Evolutionary conservation across 305 asterid genomes (phyloP).

Genomic region (Fraxinus sp.): DNA sequence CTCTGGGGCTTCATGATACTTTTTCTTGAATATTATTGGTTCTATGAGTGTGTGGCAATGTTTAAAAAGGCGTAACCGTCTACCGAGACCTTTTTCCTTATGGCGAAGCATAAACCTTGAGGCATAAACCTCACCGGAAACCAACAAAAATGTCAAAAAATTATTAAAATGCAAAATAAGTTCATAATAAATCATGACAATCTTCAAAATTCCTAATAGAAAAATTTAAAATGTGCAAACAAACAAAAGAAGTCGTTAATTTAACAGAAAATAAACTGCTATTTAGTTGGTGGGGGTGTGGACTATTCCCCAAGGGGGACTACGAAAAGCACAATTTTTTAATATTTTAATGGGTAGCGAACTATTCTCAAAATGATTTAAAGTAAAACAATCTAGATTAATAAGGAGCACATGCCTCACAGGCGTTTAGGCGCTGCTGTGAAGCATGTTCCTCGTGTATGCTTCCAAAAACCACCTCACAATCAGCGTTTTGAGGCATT

Average conservation of each 20-base stretch:
- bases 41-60: not conserved
- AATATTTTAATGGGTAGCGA: not conserved
- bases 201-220: not conserved
- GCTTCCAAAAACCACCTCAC: not conserved
- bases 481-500: not conserved
- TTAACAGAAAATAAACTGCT: not conserved
- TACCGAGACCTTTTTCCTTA: not conserved
- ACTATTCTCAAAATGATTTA: not conserved
- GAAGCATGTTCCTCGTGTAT: not conserved
- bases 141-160: not conserved
- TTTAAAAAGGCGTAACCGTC: not conserved
- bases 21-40: slow-evolving; percentile 3
- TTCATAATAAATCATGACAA: not conserved
- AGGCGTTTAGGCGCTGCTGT: not conserved
- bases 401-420: not conserved
- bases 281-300: not conserved
- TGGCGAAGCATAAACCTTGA: not conserved
- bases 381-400: not conserved
- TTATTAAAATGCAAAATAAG: no score
- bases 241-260: not conserved
- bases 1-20: not conserved
- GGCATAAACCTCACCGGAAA: not conserved
- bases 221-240: not conserved
- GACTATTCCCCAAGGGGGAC: not conserved
- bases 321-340: not conserved